A percentile compares a stretch with the other conserved stretches of the same genome.
Conservation (phyloP, 306 rosid species). For the Betula pendula region DNA sequence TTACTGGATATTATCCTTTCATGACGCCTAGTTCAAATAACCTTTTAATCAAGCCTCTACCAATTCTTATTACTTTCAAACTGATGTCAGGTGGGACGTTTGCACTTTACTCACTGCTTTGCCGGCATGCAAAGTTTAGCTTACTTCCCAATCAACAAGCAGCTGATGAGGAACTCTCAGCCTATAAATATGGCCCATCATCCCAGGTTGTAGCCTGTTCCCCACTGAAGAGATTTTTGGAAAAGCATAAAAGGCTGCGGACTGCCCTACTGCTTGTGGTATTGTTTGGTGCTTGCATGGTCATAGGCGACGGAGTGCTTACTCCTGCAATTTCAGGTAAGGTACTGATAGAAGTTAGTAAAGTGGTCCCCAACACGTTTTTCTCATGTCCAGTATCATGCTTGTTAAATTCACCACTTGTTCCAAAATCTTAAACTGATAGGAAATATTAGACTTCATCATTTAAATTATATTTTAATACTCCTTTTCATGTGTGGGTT, state of each 20-base stretch:
- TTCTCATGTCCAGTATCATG: background rate
- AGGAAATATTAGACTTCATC: too few relatives aligned
- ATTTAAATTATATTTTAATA: too few relatives aligned
- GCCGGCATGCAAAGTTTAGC: constrained; percentile 83
- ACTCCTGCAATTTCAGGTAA: constrained; percentile 92
- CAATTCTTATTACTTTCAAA: constrained; percentile 23
- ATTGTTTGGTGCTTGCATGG: constrained; percentile 84
- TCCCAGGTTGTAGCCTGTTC: constrained; percentile 49
- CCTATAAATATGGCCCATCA: constrained; percentile 80
- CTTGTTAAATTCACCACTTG: background rate
- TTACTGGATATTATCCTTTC: background rate
- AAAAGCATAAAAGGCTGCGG: constrained; percentile 70
- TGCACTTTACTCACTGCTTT: constrained; percentile 83
- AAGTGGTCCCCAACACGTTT: background rate
- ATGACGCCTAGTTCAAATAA: background rate
- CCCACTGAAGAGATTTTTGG: constrained; percentile 69
- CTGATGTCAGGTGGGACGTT: constrained; percentile 73
- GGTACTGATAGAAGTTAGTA: constrained; percentile 13
- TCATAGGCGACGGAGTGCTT: constrained; percentile 86
- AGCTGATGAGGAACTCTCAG: constrained; percentile 81
- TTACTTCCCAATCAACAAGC: constrained; percentile 91
- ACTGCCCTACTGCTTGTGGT: constrained; percentile 72
- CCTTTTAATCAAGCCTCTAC: constrained; percentile 11
- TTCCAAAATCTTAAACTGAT: background rate
- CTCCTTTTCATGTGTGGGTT: too few relatives aligned